Conservation (phyloP, 768 basidiomycete genomes). For the Grammothele lineata region DNA sequence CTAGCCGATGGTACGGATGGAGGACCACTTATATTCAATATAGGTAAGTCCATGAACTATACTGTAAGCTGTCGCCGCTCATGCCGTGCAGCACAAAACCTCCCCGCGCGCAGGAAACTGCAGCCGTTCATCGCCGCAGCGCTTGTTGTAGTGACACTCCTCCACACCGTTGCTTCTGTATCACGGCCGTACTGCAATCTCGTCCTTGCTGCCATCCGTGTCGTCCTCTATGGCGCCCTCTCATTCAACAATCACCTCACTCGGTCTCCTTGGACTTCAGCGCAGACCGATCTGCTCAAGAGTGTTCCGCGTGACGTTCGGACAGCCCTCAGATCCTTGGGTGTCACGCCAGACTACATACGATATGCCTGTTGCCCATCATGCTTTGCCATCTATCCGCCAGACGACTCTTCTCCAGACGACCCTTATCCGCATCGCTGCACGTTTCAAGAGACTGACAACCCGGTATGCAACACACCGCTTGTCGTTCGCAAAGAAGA, state of each 20-base stretch:
- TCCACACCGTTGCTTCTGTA: not conserved
- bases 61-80: not conserved
- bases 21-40: not conserved
- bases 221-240: not conserved
- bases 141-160: not conserved
- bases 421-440: constrained; percentile 8
- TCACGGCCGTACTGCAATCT: not conserved
- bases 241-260: not conserved
- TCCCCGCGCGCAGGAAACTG: not conserved
- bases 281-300: not conserved
- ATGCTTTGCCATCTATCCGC: constrained; percentile 9
- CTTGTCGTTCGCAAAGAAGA: not conserved
- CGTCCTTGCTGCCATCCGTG: not conserved
- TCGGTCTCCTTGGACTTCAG: too few species aligned
- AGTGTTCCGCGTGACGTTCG: constrained; percentile 3
- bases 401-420: not conserved
- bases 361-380: constrained; percentile 4
- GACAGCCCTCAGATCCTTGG: not conserved
- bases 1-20: not conserved
- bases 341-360: not conserved
- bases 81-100: not conserved
- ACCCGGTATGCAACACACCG: not conserved
- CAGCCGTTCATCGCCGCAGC: constrained; percentile 3
- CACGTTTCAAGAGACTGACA: not conserved
- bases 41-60: not conserved